Evolutionary conservation across 345 rosid genomes (phyloP), one percentile per base, ranked within the genome.

Genomic region (Camelina hispida): DNA sequence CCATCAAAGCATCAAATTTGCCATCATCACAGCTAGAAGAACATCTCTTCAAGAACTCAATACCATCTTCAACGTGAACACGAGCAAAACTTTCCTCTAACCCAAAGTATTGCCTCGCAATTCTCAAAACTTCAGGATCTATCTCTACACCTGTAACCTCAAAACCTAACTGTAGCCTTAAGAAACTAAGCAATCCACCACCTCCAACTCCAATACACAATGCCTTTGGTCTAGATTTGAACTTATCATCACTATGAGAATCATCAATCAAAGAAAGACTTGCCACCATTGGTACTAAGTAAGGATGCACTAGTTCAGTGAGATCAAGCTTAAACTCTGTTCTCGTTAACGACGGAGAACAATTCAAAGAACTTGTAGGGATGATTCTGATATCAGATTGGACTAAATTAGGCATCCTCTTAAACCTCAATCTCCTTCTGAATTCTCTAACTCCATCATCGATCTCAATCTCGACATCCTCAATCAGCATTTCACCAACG

Each of bases 171-270:
- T 56, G 81, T n/a, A 66, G 32, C 72, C 42, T 86, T 79, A 94
- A 66, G 60, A 88, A 91, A 43, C 89, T 80, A 77, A 90, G 82
- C 81, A 91, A 73, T 50, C 91, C 94, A 34, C 98, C 96, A 14
- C 98, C 98, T 1, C 98, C 97, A 7, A 88, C 86, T 47, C 97
- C 97, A 73, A 87, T 79, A 69, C 96, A 93, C 80, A 91, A 68
- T 18, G 87, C 96, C 66, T 74, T 88, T 9, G 87, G 91, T 78
- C 74, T 84, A 22, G 62, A 28, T 51, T 82, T 80, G 3, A 52
- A 16, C 17, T 74, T 78, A 46, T 65, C 79, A 44, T 65, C 79
- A 6, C 84, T 68, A 38, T 61, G 60, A 18, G 66, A 62, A 51
- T 40, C 78, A 51, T 40, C 78, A 75, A 86, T 73, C 76, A 91